Evolutionary conservation across 352 stramenopile species (phyloP).

Genomic region (Globisporangium rhizosaccharum): DNA sequence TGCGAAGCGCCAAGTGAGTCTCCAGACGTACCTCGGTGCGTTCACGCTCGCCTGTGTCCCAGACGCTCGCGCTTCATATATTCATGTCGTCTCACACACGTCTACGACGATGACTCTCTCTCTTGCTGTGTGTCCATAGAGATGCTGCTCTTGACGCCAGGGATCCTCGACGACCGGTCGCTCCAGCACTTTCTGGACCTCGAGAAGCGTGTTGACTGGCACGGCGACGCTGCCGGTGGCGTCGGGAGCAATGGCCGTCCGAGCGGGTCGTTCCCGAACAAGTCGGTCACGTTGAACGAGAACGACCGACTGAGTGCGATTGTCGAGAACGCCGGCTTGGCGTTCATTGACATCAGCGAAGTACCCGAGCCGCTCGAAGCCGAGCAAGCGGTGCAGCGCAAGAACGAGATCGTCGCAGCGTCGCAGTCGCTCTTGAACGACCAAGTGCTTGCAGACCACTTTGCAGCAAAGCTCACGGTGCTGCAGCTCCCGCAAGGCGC

Average conservation of each 20-base stretch:
- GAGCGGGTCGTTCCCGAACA: conserved; percentile 42
- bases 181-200: conserved; percentile 78
- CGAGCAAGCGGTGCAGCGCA: conserved; percentile 68
- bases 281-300: conserved; percentile 55
- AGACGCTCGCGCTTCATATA: not conserved
- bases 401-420: conserved; percentile 66
- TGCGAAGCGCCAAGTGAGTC: conserved; percentile 60
- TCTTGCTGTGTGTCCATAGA: conserved; percentile 15
- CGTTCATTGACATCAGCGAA: conserved; percentile 82
- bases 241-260: conserved; percentile 40
- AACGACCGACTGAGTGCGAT: conserved; percentile 75
- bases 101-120: not conserved
- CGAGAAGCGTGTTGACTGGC: conserved; percentile 71
- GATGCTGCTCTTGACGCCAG: conserved; percentile 53
- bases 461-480: conserved; percentile 38
- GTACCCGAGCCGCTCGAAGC: conserved; percentile 73
- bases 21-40: conserved; percentile 71
- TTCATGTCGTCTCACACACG: not conserved
- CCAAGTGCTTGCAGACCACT: conserved; percentile 47
- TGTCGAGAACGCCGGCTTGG: conserved; percentile 67
- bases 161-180: conserved; percentile 70
- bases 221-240: conserved; percentile 34
- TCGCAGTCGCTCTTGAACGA: conserved; percentile 45
- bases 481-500: conserved; percentile 26
- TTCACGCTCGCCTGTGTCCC: not conserved